Conservation (phyloP, 805 yeast species). For the Wilhelminamyces savonicus region DNA sequence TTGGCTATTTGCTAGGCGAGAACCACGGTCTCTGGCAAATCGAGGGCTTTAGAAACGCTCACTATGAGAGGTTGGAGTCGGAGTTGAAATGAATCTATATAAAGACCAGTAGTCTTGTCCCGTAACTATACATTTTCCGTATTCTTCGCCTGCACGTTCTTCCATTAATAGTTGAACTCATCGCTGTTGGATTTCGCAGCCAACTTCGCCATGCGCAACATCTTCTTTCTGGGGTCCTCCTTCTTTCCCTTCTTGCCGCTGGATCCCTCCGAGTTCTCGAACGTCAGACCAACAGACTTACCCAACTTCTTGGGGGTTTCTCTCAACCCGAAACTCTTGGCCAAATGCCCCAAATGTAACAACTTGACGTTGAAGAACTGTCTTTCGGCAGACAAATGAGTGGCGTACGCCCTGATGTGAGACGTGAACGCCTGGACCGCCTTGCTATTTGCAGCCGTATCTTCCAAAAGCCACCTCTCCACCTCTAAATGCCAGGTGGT, state of each 20-base stretch:
- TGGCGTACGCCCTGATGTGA: slow-evolving; percentile 92
- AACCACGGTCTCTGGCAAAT: slow-evolving; percentile 66
- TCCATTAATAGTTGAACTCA: slow-evolving; percentile 60
- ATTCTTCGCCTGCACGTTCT: no score
- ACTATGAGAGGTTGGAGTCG: no score
- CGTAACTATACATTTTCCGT: no score
- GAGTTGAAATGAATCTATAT: no score
- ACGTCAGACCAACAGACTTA: slow-evolving; percentile 17
- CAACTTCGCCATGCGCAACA: slow-evolving; percentile 70
- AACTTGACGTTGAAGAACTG: slow-evolving; percentile 72
- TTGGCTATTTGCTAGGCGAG: slow-evolving; percentile 69
- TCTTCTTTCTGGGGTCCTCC: slow-evolving; percentile 64
- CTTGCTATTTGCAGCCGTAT: slow-evolving; percentile 47
- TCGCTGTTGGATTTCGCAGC: slow-evolving; percentile 57
- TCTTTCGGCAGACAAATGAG: slow-evolving; percentile 81
- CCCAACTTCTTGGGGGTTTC: slow-evolving; percentile 88
- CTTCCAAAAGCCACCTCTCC: slow-evolving; percentile 83
- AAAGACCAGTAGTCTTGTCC: no score
- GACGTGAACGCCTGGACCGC: slow-evolving; percentile 83
- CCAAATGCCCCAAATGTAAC: slow-evolving; percentile 92
- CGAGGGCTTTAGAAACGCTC: slow-evolving; percentile 15
- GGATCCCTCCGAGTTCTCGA: no score
- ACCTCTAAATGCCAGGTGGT: slow-evolving; percentile 92
- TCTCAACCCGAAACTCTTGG: slow-evolving; percentile 89
- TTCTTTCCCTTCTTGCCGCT: slow-evolving; percentile 36